Evolutionary conservation across 495 filamentous ascomycete species (phyloP).

Genomic region (Neurospora sp.): DNA sequence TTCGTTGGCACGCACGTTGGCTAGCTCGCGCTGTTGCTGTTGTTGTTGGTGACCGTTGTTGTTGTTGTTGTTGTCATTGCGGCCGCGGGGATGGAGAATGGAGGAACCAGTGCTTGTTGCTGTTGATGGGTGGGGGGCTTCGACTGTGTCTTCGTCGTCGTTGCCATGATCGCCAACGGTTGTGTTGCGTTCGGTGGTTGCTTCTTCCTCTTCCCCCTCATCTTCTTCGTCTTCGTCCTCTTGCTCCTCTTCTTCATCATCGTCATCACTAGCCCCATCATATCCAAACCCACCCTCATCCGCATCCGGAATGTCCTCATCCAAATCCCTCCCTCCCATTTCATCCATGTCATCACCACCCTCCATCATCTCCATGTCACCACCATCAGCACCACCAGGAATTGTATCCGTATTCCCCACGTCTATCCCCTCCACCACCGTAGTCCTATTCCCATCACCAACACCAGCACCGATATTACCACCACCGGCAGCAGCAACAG

Average conservation of each 20-base stretch:
- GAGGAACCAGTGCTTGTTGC: slow-evolving; percentile 11
- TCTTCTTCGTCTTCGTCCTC: slow-evolving; percentile 30
- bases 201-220: slow-evolving; percentile 21
- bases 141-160: slow-evolving; percentile 4
- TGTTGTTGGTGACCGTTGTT: not conserved
- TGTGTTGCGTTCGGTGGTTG: not conserved
- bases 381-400: slow-evolving; percentile 8
- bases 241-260: slow-evolving; percentile 4
- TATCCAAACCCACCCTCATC: slow-evolving; percentile 37
- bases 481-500: slow-evolving; percentile 20
- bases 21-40: slow-evolving; percentile 22
- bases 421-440: slow-evolving; percentile 27
- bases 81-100: not conserved
- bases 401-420: slow-evolving; percentile 40
- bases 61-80: not conserved
- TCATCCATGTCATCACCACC: slow-evolving; percentile 20
- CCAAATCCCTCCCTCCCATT: slow-evolving; percentile 40
- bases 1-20: slow-evolving; percentile 25
- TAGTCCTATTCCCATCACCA: slow-evolving; percentile 9
- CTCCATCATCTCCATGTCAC: slow-evolving; percentile 11
- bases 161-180: not conserved
- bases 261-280: slow-evolving; percentile 35
- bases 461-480: not conserved
- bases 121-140: slow-evolving; percentile 12
- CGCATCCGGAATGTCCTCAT: slow-evolving; percentile 59